Conservation (phyloP, 2,329 filamentous ascomycete genomes). For the Colletotrichum tropicale region DNA sequence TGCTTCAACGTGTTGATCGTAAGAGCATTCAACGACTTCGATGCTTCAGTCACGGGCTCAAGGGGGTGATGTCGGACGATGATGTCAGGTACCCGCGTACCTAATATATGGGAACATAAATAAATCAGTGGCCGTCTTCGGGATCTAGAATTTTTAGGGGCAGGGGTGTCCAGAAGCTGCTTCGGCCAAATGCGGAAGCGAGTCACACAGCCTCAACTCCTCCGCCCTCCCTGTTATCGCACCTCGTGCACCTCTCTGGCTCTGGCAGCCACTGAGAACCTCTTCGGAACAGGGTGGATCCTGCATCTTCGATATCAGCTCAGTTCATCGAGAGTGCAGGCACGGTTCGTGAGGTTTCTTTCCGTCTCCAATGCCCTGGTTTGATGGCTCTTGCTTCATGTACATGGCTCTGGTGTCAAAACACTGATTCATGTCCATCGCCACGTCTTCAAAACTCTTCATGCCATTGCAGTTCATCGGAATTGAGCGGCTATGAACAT, state of each 20-base stretch:
- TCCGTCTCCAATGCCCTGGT: not conserved
- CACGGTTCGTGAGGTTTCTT: not conserved
- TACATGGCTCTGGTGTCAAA: not conserved
- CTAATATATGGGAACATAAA: slow-evolving; percentile 5
- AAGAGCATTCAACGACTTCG: not conserved
- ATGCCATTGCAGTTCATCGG: not conserved
- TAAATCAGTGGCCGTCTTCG: not conserved
- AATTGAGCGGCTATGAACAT: not conserved
- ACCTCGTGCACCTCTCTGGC: not conserved
- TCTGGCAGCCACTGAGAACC: not conserved
- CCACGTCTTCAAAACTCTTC: not conserved
- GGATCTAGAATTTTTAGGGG: slow-evolving; percentile 8
- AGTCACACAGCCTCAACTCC: not conserved
- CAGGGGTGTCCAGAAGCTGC: not conserved
- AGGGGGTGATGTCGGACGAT: not conserved
- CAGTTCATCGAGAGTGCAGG: not conserved
- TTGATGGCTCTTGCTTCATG: not conserved
- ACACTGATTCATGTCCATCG: not conserved
- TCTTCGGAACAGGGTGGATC: not conserved
- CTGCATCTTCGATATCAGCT: not conserved
- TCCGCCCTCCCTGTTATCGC: not conserved
- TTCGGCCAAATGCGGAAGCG: slow-evolving; percentile 22
- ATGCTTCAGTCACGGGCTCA: not conserved
- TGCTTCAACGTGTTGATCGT: not conserved
- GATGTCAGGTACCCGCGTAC: slow-evolving; percentile 10